phyloP scores from a whole-genome alignment of 2,329 filamentous ascomycete genomes.

The Arthrobotrys musiformis region DNA sequence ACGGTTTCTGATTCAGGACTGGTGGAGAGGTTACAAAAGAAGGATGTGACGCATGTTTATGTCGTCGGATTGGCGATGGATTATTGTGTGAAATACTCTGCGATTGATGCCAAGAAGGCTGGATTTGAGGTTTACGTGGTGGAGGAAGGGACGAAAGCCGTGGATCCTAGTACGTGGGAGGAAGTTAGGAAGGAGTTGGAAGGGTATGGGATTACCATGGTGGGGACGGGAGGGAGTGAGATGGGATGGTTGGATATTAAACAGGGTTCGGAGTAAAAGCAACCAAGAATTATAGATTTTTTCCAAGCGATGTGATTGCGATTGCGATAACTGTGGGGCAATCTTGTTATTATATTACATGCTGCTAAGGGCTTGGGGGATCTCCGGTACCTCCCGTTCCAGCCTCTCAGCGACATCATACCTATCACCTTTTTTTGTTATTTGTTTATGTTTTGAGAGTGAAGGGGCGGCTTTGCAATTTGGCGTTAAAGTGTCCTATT shows the following conservation, averaged over 20 bases:
- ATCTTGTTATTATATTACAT: not conserved
- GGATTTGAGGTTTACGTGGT: constrained; percentile 83
- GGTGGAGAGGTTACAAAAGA: constrained; percentile 68
- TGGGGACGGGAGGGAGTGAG: constrained; percentile 70
- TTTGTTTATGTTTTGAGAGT: not conserved
- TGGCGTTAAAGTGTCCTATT: constrained; percentile 9
- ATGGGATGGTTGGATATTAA: constrained; percentile 65
- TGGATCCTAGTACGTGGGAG: constrained; percentile 73
- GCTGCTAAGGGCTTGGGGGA: not conserved
- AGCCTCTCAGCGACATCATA: not conserved
- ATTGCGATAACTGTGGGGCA: not conserved
- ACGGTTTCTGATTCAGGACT: constrained; percentile 73
- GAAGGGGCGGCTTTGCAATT: not conserved
- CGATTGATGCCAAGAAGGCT: constrained; percentile 77
- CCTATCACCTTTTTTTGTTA: not conserved
- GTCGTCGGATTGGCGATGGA: constrained; percentile 87
- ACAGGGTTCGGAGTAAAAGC: not conserved
- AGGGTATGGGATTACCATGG: constrained; percentile 71
- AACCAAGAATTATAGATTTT: not conserved
- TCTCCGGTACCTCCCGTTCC: not conserved
- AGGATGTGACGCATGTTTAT: constrained; percentile 79
- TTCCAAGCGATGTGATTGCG: not conserved
- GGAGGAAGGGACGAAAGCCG: constrained; percentile 79
- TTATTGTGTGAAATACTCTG: constrained; percentile 86
- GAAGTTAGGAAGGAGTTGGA: constrained; percentile 69